Percentiles rank a stretch among this genome's conserved stretches.
phyloP scores from a whole-genome alignment of 2,329 filamentous ascomycete genomes.

The Didymella exigua region DNA sequence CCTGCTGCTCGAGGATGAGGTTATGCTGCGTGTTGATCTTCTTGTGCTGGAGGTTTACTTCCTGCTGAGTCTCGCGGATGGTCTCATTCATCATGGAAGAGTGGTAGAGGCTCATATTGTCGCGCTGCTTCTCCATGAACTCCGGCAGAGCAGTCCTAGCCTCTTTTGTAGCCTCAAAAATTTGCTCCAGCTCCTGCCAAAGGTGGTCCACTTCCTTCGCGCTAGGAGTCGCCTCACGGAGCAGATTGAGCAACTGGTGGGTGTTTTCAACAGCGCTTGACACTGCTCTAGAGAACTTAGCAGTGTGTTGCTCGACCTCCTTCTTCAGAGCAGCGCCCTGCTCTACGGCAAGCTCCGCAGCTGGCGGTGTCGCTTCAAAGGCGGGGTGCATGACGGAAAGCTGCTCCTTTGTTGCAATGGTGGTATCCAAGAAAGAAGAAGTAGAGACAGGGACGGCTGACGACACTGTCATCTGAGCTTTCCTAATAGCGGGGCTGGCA shows the following conservation, averaged over 20 bases:
- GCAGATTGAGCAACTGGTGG: constrained; percentile 28
- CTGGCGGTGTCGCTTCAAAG: background rate
- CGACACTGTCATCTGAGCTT: constrained; percentile 9
- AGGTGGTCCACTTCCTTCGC: constrained; percentile 26
- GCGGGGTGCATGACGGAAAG: constrained; percentile 18
- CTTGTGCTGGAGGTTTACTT: constrained; percentile 36
- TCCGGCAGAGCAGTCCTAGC: constrained; percentile 28
- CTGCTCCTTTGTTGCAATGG: constrained; percentile 37
- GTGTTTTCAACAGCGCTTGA: constrained; percentile 27
- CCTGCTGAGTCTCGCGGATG: constrained; percentile 29
- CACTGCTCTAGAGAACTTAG: constrained; percentile 24
- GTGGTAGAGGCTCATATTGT: constrained; percentile 35
- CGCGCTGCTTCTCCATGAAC: constrained; percentile 38
- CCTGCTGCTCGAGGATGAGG: constrained; percentile 37
- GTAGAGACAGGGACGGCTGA: constrained; percentile 8
- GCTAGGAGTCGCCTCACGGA: constrained; percentile 27
- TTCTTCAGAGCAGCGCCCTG: constrained; percentile 27
- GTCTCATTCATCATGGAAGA: constrained; percentile 32
- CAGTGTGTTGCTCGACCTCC: constrained; percentile 28
- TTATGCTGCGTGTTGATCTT: constrained; percentile 36
- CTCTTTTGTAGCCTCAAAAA: constrained; percentile 27
- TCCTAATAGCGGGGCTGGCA: constrained; percentile 20
- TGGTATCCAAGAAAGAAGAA: constrained; percentile 4
- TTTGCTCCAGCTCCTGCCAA: constrained; percentile 36
- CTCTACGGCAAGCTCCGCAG: constrained; percentile 32